phyloP scores from a whole-genome alignment of 495 filamentous ascomycete species.

The Aspergillus diversus region DNA sequence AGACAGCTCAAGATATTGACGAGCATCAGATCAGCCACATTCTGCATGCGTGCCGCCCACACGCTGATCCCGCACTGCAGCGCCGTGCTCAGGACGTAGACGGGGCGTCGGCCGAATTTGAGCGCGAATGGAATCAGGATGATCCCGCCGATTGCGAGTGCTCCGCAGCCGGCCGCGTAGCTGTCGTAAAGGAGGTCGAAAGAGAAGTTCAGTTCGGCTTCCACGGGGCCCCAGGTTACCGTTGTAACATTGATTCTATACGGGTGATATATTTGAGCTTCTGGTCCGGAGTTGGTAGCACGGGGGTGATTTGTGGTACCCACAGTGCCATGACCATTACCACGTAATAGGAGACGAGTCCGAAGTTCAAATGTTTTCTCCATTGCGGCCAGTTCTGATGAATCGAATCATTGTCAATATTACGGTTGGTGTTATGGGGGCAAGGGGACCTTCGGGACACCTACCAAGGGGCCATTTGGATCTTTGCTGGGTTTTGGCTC shows the following conservation, averaged over 20 bases:
- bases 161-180: slow-evolving; percentile 40
- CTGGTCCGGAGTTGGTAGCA: too few species aligned
- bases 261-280: too few species aligned
- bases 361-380: too few species aligned
- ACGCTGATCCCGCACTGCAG: slow-evolving; percentile 39
- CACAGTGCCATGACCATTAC: too few species aligned
- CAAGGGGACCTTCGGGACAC: too few species aligned
- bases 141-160: slow-evolving; percentile 43
- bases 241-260: slow-evolving; percentile 17
- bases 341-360: too few species aligned
- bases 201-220: slow-evolving; percentile 40
- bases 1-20: slow-evolving; percentile 39
- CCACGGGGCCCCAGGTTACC: slow-evolving; percentile 45
- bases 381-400: too few species aligned
- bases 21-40: slow-evolving; percentile 37
- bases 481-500: too few species aligned
- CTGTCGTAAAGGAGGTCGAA: slow-evolving; percentile 40
- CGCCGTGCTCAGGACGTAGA: slow-evolving; percentile 44
- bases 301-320: too few species aligned
- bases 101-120: slow-evolving; percentile 49
- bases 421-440: too few species aligned
- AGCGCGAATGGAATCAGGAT: slow-evolving; percentile 50
- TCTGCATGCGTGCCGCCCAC: slow-evolving; percentile 41
- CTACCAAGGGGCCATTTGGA: too few species aligned
- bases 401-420: too few species aligned